Base-by-base conservation (phyloP, 306 rosid species). In the Castanea mollissima region DNA sequence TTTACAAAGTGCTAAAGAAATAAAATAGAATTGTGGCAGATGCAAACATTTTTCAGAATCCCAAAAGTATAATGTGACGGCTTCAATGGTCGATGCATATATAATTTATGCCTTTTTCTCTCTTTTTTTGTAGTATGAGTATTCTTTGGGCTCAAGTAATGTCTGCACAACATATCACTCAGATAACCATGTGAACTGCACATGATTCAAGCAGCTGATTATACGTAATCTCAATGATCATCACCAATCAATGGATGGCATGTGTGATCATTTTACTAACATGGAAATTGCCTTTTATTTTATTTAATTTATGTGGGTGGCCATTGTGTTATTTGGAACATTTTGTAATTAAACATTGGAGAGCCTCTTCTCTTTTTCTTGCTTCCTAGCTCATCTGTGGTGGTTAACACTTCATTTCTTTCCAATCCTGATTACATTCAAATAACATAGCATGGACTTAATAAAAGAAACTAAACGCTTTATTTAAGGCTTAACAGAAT, bases 141-240 rank as follows among this genome's bases (percentile, higher is more conserved):
- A 51, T 34, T 79, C 71, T 63, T 75, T 5, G 56, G 41, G 73
- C 11, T 11, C 35, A 80, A 76, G 82, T 57, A 60, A 76, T 46
- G 44, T 62, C 12, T 65, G 60, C 32, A 57, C 35, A 12, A 15
- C 27, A 55, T 9, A 41, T 75, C 46, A 44, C 29, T 35, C 15
- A 35, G 65, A 10, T 32, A 62, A 71, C 58, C 81, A 80, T 49
- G 82, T 67, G 81, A 79, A 16, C 63, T 67, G 46, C 82, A 80
- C 76, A 51, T 65, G 74, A 41, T 73, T 14, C 56, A 51, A 63
- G n/a, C 55, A 70, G 81, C 44, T 38, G 44, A 38, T 7, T 10
- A 65, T 38, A 12, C 41, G 57, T 12, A 25, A 63, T 79, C 34
- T 34, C 74, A 23, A 15, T 23, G 23, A 23, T 19, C 18, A 1